Conservation (phyloP, 2,329 filamentous ascomycete species). For the Fusarium piperis region DNA sequence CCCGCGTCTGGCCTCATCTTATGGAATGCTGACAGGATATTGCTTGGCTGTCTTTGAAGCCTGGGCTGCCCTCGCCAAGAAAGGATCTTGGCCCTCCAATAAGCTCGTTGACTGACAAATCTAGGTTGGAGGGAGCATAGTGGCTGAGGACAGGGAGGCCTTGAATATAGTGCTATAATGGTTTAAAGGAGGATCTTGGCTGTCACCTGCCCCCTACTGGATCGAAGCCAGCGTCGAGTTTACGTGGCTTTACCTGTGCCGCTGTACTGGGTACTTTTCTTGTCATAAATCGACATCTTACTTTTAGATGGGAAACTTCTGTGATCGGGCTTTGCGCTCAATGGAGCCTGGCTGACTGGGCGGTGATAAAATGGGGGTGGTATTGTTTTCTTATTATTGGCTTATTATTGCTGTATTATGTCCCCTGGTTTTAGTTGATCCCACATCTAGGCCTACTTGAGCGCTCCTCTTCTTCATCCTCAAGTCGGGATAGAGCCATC, state of each 20-base stretch:
- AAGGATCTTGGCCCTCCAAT: not conserved
- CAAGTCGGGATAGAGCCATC: constrained; percentile 9
- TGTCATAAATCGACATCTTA: not conserved
- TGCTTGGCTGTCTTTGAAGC: not conserved
- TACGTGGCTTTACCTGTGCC: not conserved
- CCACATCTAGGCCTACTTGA: too few relatives aligned
- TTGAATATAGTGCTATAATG: not conserved
- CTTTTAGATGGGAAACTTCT: not conserved
- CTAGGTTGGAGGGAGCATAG: not conserved
- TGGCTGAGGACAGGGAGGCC: not conserved
- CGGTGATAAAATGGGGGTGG: not conserved
- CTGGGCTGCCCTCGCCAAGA: not conserved
- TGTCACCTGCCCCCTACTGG: not conserved
- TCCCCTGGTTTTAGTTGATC: not conserved
- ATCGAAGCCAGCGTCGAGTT: not conserved
- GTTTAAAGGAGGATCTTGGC: not conserved
- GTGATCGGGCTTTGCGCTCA: not conserved
- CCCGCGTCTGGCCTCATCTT: not conserved
- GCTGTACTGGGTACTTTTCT: not conserved
- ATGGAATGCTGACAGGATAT: not conserved
- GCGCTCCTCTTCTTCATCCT: not conserved
- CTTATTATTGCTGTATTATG: not conserved
- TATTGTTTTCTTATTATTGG: not conserved
- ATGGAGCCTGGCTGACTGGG: not conserved
- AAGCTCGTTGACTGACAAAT: not conserved